Evolutionary conservation across 2,329 filamentous ascomycete species (phyloP), one percentile per base, ranked within the genome.

Genomic region (Apiospora hydei): DNA sequence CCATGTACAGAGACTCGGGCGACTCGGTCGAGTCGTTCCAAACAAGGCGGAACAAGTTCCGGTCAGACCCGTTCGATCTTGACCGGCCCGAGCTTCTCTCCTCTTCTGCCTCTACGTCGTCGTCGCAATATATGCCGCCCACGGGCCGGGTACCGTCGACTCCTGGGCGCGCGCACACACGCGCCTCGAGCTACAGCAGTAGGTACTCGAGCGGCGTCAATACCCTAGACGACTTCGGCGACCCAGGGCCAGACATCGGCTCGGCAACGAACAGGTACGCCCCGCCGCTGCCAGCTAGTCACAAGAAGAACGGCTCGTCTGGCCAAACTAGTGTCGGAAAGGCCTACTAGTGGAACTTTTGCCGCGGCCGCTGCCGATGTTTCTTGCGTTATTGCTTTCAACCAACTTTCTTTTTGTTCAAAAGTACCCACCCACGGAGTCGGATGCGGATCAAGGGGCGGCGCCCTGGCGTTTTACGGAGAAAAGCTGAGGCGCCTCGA

Each of bases 11-110:
- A 53, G 84, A 85, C 61, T 87, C 84, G 51, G 77, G 80, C n/a
- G 80, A 81, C 46, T 85, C 83, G n/a, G 76, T 83, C 66, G 76
- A 77, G 21, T 83, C 83, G 0, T 83, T 86, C 64, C 84, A 83
- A 64, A 84, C 82, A 7, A 81, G 83, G 21, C 85, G 87, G 71
- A 87, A 87, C 76, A 89, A 89, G 77, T 89, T 90, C 78, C 88
- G 89, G 64, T 91, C 89, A 1, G 89, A 92, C 74, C 90, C 89
- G 1, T 92, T 92, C 76, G 90, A 92, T 75, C 83, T 92, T n/a
- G 90, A 92, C 77, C 80, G 84, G 61, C 84, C 87, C 46, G 84
- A 88, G 76, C 80, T 87, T 8, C 81, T 85, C 4, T 77, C 72
- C 38, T 78, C 67, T 78, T 81, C 3, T 77, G 78, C 72, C 11